These are phyloP conservation scores for Gymnopilus dilepis DNA, from an alignment of 768 basidiomycete genomes.

Conservation along the genomic window DNA sequence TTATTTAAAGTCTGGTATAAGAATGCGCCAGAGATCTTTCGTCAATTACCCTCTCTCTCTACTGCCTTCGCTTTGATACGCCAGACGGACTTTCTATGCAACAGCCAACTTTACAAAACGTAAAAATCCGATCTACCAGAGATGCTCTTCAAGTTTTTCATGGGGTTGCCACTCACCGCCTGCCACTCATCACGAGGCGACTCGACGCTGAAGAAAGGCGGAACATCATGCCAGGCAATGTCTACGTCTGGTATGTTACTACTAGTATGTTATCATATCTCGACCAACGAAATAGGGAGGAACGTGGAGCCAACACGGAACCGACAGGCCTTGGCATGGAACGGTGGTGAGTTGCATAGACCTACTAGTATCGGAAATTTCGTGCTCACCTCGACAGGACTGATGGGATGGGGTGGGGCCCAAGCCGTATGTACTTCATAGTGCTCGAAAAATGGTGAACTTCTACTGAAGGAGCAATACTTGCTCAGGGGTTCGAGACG, in stretches of 20 bases:
- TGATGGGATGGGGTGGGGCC: slow-evolving; percentile 82
- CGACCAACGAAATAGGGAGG: slow-evolving; percentile 61
- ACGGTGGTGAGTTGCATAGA: slow-evolving; percentile 56
- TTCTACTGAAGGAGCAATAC: slow-evolving; percentile 18
- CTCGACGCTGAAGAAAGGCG: slow-evolving; percentile 84
- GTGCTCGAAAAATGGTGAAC: not conserved
- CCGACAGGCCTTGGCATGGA: slow-evolving; percentile 86
- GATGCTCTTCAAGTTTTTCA: slow-evolving; percentile 86
- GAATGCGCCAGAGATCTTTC: slow-evolving; percentile 17
- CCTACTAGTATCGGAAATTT: not conserved
- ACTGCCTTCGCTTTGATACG: slow-evolving; percentile 22
- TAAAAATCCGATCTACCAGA: slow-evolving; percentile 77
- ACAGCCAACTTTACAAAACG: slow-evolving; percentile 73
- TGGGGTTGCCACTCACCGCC: slow-evolving; percentile 68
- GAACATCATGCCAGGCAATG: slow-evolving; percentile 74
- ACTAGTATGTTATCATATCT: not conserved
- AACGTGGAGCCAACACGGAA: slow-evolving; percentile 84
- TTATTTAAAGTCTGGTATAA: slow-evolving; percentile 35
- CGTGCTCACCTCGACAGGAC: slow-evolving; percentile 38
- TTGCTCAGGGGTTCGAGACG: slow-evolving; percentile 58
- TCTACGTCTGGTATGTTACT: slow-evolving; percentile 69
- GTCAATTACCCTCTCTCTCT: slow-evolving; percentile 24
- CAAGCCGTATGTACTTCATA: slow-evolving; percentile 65
- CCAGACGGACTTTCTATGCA: slow-evolving; percentile 53
- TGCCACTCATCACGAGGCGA: slow-evolving; percentile 81